These are phyloP conservation scores for Epithemia pelagica DNA, from an alignment of 108 stramenopile species.

Conservation along the genomic window DNA sequence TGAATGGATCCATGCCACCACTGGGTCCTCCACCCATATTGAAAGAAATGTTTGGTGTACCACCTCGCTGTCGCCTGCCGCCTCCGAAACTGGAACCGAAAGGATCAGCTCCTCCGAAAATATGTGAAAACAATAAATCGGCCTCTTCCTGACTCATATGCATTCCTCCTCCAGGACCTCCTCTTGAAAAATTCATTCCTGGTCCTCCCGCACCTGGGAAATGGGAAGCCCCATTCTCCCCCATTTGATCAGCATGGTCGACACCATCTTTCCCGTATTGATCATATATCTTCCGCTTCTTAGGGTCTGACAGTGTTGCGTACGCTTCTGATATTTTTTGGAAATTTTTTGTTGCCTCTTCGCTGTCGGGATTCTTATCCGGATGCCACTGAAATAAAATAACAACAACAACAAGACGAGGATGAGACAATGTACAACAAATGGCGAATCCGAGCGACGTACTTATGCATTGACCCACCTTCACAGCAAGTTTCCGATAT, in stretches of 20 bases:
- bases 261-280: slow-evolving; percentile 73
- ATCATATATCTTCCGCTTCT: slow-evolving; percentile 83
- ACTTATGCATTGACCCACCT: slow-evolving; percentile 35
- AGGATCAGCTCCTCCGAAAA: slow-evolving; percentile 83
- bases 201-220: slow-evolving; percentile 42
- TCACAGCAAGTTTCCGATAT: slow-evolving; percentile 81
- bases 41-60: slow-evolving; percentile 11
- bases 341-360: slow-evolving; percentile 81
- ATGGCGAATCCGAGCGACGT: neutral
- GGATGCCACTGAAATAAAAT: slow-evolving; percentile 65
- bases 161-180: slow-evolving; percentile 40
- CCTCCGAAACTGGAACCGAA: slow-evolving; percentile 65
- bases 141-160: slow-evolving; percentile 83
- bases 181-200: slow-evolving; percentile 19
- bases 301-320: slow-evolving; percentile 64
- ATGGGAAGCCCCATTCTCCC: slow-evolving; percentile 32
- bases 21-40: slow-evolving; percentile 9
- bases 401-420: slow-evolving; percentile 4
- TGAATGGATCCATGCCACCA: slow-evolving; percentile 30
- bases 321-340: slow-evolving; percentile 85
- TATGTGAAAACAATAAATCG: slow-evolving; percentile 57
- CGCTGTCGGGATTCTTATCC: slow-evolving; percentile 79
- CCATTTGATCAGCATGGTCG: slow-evolving; percentile 56
- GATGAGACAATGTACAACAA: slow-evolving; percentile 4
- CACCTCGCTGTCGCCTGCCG: slow-evolving; percentile 30